Evolutionary conservation across 768 basidiomycete species (phyloP).

Genomic region (Suillus alpinus): DNA sequence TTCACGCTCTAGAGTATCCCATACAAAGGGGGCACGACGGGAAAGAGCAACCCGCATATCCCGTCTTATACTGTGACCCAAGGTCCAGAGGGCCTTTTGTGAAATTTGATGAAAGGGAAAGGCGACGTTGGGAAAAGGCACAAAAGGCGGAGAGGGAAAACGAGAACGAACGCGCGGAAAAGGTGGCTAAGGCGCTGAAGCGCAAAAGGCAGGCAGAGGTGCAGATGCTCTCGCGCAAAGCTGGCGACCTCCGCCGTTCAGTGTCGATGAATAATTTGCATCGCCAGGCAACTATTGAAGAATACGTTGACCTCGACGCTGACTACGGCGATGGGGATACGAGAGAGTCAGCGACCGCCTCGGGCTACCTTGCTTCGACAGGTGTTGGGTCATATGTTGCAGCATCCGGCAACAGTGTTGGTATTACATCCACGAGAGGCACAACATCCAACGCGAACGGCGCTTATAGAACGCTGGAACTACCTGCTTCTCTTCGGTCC

Average conservation of each 20-base stretch:
- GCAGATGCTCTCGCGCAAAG: slow-evolving; percentile 26
- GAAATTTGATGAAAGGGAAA: slow-evolving; percentile 73
- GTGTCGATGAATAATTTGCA: slow-evolving; percentile 78
- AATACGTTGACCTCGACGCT: slow-evolving; percentile 40
- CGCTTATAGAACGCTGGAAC: slow-evolving; percentile 42
- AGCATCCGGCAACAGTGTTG: slow-evolving; percentile 94
- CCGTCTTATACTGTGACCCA: slow-evolving; percentile 78
- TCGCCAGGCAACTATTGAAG: slow-evolving; percentile 47
- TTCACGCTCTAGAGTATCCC: slow-evolving; percentile 81
- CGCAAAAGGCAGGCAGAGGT: slow-evolving; percentile 28
- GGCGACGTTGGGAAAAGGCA: slow-evolving; percentile 60
- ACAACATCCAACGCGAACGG: slow-evolving; percentile 68
- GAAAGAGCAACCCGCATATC: slow-evolving; percentile 67
- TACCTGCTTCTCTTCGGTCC: slow-evolving; percentile 53
- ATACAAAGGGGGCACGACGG: slow-evolving; percentile 50
- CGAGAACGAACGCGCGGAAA: slow-evolving; percentile 29
- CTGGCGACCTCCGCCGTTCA: slow-evolving; percentile 65
- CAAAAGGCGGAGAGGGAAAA: slow-evolving; percentile 39
- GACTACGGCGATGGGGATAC: slow-evolving; percentile 31
- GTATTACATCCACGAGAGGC: slow-evolving; percentile 86
- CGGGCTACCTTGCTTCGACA: slow-evolving; percentile 63
- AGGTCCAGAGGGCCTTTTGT: slow-evolving; percentile 71
- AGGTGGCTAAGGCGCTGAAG: slow-evolving; percentile 25
- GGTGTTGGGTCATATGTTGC: slow-evolving; percentile 66
- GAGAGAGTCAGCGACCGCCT: slow-evolving; percentile 60